Base-by-base conservation (phyloP, 2,329 filamentous ascomycete genomes). In the Pseudocercospora ulei region DNA sequence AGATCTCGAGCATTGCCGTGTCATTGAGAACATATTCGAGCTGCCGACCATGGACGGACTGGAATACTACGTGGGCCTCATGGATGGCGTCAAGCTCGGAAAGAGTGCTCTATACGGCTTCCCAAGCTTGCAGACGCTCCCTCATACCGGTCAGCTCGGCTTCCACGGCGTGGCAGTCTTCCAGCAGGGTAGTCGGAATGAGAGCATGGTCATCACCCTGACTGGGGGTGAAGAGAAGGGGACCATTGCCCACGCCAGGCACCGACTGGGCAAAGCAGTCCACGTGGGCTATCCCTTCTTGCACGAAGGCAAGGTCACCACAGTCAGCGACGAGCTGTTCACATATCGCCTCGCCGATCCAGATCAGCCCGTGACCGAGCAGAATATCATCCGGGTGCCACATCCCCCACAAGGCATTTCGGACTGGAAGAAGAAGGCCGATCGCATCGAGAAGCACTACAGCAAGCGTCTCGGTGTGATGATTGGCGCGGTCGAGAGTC, bases 21-120 rank as follows among this genome's bases (percentile, higher is more conserved):
- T 92, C 55, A 76, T 96, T 20, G 85, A 94, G 62, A 98, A 98
- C 58, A 86, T 93, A 17, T 98, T 92, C 56, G 90, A 98, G 48
- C 70, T 98, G 22, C 92, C 92, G 5, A 82, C 80, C 3, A 83
- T 93, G 61, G 88, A 96, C 38, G 90, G 88, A 1, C 65, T 96
- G 33, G 81, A 92, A 43, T 82, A 85, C 35, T 79, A 84, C 53
- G 76, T 86, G 41, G 90, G 87, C 5, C 67, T 98, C 37, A 79
- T 92, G 49, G 75, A 82, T 14, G 88, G 85, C 26, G 87, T 82
- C 4, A 80, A 93, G 58, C 67, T 95, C 35, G 90, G 85, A 12
- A 70, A 75, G 35, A 72, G 78, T 39, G 86, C 90, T n/a, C 65
- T 96, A 46, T 88, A 90, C 41, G 90, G 90, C 3, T 98, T 98